These are phyloP conservation scores for Lachnellula cervina DNA, from an alignment of 2,329 filamentous ascomycete species.

Conservation along the genomic window DNA sequence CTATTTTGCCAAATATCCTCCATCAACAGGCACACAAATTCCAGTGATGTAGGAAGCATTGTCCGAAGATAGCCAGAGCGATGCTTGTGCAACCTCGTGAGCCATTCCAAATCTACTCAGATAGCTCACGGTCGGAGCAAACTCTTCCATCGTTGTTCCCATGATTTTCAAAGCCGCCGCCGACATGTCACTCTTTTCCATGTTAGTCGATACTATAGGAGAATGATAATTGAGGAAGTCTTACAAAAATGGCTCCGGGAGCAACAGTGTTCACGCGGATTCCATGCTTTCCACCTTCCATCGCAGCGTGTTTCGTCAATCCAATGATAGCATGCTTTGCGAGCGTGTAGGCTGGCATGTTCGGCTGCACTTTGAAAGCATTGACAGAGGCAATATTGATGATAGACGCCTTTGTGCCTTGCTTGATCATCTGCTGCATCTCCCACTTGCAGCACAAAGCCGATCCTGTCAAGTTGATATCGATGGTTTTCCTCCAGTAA, in stretches of 20 bases:
- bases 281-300: constrained; percentile 29
- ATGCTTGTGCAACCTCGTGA: not conserved
- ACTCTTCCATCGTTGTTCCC: constrained; percentile 20
- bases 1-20: constrained; percentile 16
- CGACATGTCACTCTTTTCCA: constrained; percentile 21
- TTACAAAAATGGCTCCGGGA: constrained; percentile 37
- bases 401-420: constrained; percentile 37
- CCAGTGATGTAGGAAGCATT: constrained; percentile 18
- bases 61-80: constrained; percentile 32
- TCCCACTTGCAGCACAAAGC: constrained; percentile 33
- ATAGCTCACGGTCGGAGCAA: constrained; percentile 7
- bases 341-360: constrained; percentile 27
- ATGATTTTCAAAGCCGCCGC: constrained; percentile 17
- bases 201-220: constrained; percentile 26
- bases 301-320: constrained; percentile 37
- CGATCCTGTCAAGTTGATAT: constrained; percentile 31
- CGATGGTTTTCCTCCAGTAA: constrained; percentile 33
- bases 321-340: constrained; percentile 41
- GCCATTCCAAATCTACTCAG: not conserved
- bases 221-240: constrained; percentile 37
- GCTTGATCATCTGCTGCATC: constrained; percentile 36
- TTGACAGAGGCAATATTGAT: constrained; percentile 44
- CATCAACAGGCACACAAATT: constrained; percentile 30
- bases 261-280: constrained; percentile 35
- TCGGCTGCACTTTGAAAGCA: constrained; percentile 35